phyloP scores from a whole-genome alignment of 441 rosid species.

The Daphne laureola region DNA sequence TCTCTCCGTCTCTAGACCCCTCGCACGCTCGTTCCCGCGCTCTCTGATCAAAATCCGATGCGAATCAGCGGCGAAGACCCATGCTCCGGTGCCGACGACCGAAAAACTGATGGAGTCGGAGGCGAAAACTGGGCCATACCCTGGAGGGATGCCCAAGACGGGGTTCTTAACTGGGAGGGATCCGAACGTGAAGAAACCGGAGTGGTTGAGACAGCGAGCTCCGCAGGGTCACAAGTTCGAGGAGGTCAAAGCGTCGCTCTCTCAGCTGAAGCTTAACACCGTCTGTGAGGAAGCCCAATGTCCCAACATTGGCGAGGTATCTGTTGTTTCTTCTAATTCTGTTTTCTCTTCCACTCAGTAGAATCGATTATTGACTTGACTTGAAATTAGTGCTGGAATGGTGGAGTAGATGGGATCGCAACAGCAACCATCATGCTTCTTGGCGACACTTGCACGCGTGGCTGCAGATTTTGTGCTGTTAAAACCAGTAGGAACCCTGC shows the following conservation, averaged over 20 bases:
- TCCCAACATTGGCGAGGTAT: constrained; percentile 91
- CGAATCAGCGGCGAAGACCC: constrained; percentile 19
- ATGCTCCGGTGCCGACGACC: constrained; percentile 4
- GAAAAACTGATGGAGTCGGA: constrained; percentile 21
- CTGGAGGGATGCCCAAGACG: constrained; percentile 42
- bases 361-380: neutral
- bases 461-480: constrained; percentile 97
- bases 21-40: constrained; percentile 5
- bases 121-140: constrained; percentile 31
- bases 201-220: constrained; percentile 87
- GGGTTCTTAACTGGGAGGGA: constrained; percentile 76
- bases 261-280: constrained; percentile 74
- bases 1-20: constrained; percentile 27
- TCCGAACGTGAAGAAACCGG: constrained; percentile 75
- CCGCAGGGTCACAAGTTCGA: constrained; percentile 80
- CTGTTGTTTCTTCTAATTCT: neutral
- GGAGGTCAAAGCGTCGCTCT: constrained; percentile 66
- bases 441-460: constrained; percentile 97
- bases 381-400: constrained; percentile 86
- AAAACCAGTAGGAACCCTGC: constrained; percentile 92
- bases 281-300: constrained; percentile 98
- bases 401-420: constrained; percentile 92
- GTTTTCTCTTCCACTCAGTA: neutral
- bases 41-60: constrained; percentile 30
- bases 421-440: constrained; percentile 96